Conservation (phyloP, 306 rosid species). For the Psophocarpus tetragonolobus region DNA sequence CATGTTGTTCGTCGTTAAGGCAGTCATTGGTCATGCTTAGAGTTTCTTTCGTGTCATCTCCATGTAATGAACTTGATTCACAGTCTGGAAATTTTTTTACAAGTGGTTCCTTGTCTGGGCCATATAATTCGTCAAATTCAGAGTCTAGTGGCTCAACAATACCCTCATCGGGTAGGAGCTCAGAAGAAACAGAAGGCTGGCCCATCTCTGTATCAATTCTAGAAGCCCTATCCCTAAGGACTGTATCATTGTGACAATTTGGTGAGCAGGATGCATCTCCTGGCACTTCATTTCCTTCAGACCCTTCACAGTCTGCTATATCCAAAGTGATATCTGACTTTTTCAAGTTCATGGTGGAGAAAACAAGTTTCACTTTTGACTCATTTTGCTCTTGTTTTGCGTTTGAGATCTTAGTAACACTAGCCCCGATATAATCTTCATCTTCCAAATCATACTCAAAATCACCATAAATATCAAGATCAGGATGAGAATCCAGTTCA, state of each 20-base stretch:
- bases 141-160: conserved; percentile 67
- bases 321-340: conserved; percentile 42
- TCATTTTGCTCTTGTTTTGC: conserved; percentile 57
- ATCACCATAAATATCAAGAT: conserved; percentile 93
- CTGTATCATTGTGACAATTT: conserved; percentile 37
- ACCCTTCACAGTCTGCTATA: conserved; percentile 37
- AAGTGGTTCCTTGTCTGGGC: conserved; percentile 76
- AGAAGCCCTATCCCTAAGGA: conserved; percentile 19
- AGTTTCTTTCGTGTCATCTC: conserved; percentile 41
- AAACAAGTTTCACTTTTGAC: conserved; percentile 81
- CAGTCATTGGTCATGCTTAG: conserved; percentile 30
- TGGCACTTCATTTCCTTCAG: conserved; percentile 42
- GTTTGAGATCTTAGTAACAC: conserved; percentile 49
- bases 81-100: conserved; percentile 43
- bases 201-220: conserved; percentile 43
- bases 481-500: conserved; percentile 71
- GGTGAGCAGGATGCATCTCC: conserved; percentile 49
- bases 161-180: conserved; percentile 46
- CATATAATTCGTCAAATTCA: conserved; percentile 85
- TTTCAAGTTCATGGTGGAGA: conserved; percentile 68
- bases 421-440: conserved; percentile 81
- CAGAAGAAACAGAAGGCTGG: conserved; percentile 57
- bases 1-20: conserved; percentile 32
- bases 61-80: conserved; percentile 38
- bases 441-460: conserved; percentile 93